A percentile compares a stretch with the other conserved stretches of the same genome.
Conservation (phyloP, 2,329 filamentous ascomycete genomes). For the Beauveria brongniartii region DNA sequence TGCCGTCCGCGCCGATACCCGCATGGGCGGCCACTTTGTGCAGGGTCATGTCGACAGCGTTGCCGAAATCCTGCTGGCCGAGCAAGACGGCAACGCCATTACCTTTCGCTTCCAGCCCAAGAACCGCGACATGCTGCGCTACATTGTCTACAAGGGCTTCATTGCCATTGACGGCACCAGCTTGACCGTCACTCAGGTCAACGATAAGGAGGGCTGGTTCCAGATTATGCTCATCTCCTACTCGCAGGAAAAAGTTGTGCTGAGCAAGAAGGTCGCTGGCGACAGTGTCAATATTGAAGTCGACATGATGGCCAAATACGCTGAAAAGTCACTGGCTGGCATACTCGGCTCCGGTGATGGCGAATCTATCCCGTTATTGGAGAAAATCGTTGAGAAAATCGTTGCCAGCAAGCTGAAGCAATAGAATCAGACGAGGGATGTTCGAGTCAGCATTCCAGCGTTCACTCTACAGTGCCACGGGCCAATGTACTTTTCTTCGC, state of each 20-base stretch:
- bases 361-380: constrained; percentile 48
- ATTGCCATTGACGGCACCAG: constrained; percentile 91
- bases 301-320: constrained; percentile 79
- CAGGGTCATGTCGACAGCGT: constrained; percentile 95
- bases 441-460: neutral
- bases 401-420: constrained; percentile 52
- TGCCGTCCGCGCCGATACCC: constrained; percentile 80
- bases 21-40: constrained; percentile 97
- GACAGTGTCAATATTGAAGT: constrained; percentile 89
- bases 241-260: constrained; percentile 85
- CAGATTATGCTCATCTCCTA: constrained; percentile 98
- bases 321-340: constrained; percentile 79
- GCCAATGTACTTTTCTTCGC: neutral
- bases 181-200: constrained; percentile 80
- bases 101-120: constrained; percentile 76
- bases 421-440: neutral
- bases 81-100: constrained; percentile 80
- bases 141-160: constrained; percentile 95
- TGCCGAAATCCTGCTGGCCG: constrained; percentile 64
- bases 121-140: constrained; percentile 62
- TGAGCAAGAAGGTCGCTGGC: constrained; percentile 68
- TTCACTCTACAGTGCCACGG: neutral
- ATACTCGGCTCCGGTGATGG: constrained; percentile 50
- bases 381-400: constrained; percentile 66
- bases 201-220: constrained; percentile 74